Evolutionary conservation across 768 basidiomycete genomes (phyloP).

Genomic region (Hygrophoropsis aurantiaca): DNA sequence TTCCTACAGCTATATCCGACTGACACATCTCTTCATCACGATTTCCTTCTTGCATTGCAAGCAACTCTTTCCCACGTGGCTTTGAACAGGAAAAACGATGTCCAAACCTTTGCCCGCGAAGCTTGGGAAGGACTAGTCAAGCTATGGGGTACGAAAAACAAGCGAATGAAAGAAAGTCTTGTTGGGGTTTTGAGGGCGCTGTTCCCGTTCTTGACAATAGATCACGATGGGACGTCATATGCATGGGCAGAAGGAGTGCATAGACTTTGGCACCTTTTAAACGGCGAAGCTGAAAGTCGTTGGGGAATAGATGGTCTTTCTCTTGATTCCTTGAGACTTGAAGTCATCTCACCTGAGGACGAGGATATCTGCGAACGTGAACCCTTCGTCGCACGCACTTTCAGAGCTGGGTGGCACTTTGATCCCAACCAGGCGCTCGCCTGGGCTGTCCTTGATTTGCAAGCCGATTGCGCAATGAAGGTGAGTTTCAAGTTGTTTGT

Average conservation of each 20-base stretch:
- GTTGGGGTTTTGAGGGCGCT: conserved; percentile 70
- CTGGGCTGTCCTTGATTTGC: conserved; percentile 79
- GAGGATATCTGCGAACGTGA: conserved; percentile 15
- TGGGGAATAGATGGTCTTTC: conserved; percentile 67
- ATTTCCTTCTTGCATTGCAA: conserved; percentile 70
- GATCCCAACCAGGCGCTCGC: conserved; percentile 64
- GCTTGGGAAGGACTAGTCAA: conserved; percentile 65
- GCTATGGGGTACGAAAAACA: conserved; percentile 81
- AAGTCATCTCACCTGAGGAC: conserved; percentile 31
- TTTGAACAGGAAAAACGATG: conserved; percentile 64
- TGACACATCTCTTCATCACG: conserved; percentile 78
- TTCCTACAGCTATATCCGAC: conserved; percentile 67
- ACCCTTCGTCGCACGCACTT: conserved; percentile 64
- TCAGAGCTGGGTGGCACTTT: conserved; percentile 75
- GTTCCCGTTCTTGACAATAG: conserved; percentile 65
- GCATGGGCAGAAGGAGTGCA: conserved; percentile 48
- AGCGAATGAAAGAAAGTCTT: conserved; percentile 73
- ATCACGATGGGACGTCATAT: conserved; percentile 28
- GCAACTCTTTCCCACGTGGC: conserved; percentile 73
- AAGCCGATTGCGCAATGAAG: conserved; percentile 74
- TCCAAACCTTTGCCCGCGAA: conserved; percentile 57
- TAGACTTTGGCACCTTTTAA: conserved; percentile 55
- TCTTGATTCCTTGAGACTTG: conserved; percentile 63
- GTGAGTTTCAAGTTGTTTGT: conserved; percentile 36
- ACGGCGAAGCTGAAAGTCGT: conserved; percentile 61